Evolutionary conservation across 805 yeast species (phyloP).

Genomic region (Candida fluviatilis): DNA sequence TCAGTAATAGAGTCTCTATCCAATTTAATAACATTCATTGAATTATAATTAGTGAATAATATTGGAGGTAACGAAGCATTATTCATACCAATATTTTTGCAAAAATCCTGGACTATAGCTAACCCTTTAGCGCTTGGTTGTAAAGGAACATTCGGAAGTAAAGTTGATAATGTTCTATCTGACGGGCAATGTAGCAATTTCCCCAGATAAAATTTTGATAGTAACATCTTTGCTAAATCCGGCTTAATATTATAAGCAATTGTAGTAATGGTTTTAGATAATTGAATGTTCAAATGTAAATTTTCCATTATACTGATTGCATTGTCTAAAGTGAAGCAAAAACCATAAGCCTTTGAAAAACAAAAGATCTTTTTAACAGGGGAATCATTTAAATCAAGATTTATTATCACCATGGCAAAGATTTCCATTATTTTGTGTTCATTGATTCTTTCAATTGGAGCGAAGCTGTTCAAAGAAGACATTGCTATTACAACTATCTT

Average conservation of each 20-base stretch:
- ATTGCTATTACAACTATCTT: too few relatives aligned
- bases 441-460: slow-evolving; percentile 51
- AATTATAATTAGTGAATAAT: slow-evolving; percentile 56
- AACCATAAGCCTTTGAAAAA: slow-evolving; percentile 40
- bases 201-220: slow-evolving; percentile 53
- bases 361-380: slow-evolving; percentile 18
- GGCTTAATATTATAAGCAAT: slow-evolving; percentile 52
- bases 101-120: slow-evolving; percentile 59
- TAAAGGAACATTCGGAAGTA: slow-evolving; percentile 41
- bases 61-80: slow-evolving; percentile 38
- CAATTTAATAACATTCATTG: slow-evolving; percentile 66
- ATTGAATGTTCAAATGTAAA: slow-evolving; percentile 46
- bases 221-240: slow-evolving; percentile 43
- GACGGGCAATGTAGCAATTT: slow-evolving; percentile 70
- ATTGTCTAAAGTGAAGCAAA: slow-evolving; percentile 45
- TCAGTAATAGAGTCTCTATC: slow-evolving; percentile 62
- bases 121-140: slow-evolving; percentile 95
- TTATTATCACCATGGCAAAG: slow-evolving; percentile 45
- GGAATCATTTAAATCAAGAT: slow-evolving; percentile 27
- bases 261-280: slow-evolving; percentile 47
- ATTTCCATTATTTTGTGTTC: slow-evolving; percentile 58
- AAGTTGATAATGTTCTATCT: slow-evolving; percentile 57
- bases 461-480: neutral
- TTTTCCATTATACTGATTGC: slow-evolving; percentile 52
- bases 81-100: slow-evolving; percentile 51